These are phyloP conservation scores for Tetradesmus lagerheimii DNA, from an alignment of 139 green algal species.

Conservation along the genomic window DNA sequence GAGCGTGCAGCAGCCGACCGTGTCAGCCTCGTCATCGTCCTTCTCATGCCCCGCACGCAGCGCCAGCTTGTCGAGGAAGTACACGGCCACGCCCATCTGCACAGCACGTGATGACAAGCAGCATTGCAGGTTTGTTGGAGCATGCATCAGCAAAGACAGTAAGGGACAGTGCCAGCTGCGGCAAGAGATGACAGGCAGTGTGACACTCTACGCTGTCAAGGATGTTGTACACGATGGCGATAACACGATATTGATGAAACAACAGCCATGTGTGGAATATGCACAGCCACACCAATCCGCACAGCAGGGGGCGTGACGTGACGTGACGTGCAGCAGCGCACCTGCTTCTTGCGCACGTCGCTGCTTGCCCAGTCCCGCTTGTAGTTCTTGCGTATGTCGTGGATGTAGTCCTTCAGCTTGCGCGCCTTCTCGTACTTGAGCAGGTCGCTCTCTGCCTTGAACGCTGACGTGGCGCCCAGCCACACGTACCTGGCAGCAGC, in stretches of 20 bases:
- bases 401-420: constrained; percentile 86
- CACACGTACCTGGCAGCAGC: constrained; percentile 93
- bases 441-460: constrained; percentile 95
- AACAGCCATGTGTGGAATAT: no score
- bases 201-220: no score
- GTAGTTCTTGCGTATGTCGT: constrained; percentile 72
- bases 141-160: no score
- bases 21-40: constrained; percentile 99
- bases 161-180: no score
- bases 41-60: constrained; percentile 98
- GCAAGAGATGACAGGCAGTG: no score
- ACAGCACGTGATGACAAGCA: no score
- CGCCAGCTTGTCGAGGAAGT: constrained; percentile 98
- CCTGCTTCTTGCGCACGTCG: constrained; percentile 73
- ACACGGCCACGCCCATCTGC: constrained; percentile 96
- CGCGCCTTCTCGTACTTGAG: constrained; percentile 99
- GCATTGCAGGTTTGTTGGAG: no score
- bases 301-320: no score
- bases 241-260: no score
- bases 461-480: constrained; percentile 90
- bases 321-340: constrained; percentile 48
- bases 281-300: not conserved
- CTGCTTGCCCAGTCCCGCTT: constrained; percentile 71
- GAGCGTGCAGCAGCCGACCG: constrained; percentile 88
- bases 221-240: no score